Percentiles rank a stretch among this genome's conserved stretches.
phyloP scores from a whole-genome alignment of 164 flowering plant genomes.

The Kalanchoe fedtschenkoi region DNA sequence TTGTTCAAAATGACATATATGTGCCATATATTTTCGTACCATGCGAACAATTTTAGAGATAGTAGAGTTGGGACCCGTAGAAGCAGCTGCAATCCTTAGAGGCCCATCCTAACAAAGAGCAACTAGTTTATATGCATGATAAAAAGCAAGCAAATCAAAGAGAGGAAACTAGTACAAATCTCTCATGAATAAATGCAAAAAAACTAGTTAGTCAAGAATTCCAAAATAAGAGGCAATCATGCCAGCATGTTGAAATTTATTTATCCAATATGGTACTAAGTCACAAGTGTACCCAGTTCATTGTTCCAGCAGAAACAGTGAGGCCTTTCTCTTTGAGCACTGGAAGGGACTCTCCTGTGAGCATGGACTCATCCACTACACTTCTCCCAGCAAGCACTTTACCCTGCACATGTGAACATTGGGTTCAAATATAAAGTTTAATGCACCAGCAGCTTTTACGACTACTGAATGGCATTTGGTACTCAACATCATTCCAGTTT shows the following conservation, averaged over 20 bases:
- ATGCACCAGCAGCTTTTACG: neutral
- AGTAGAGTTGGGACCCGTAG: slow-evolving; percentile 81
- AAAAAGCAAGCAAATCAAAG: neutral
- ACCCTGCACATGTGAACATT: slow-evolving; percentile 42
- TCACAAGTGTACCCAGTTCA: slow-evolving; percentile 69
- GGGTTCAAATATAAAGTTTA: neutral
- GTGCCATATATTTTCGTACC: slow-evolving; percentile 34
- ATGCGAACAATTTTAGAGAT: slow-evolving; percentile 81
- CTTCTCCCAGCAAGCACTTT: slow-evolving; percentile 86
- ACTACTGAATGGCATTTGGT: neutral
- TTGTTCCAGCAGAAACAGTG: slow-evolving; percentile 80
- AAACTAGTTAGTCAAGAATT: neutral
- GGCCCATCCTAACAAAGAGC: slow-evolving; percentile 76
- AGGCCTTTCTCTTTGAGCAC: slow-evolving; percentile 76
- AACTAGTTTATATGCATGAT: neutral
- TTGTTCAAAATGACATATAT: neutral
- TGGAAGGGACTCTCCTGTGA: slow-evolving; percentile 95
- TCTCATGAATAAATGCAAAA: neutral
- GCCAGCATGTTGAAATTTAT: neutral
- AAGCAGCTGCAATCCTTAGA: slow-evolving; percentile 67
- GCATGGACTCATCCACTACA: slow-evolving; percentile 98
- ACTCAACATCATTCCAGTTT: neutral
- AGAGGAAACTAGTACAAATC: neutral
- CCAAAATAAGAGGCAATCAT: neutral
- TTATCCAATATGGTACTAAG: neutral